These are phyloP conservation scores for Candida loeiensis DNA, from an alignment of 805 yeast species.

Conservation along the genomic window DNA sequence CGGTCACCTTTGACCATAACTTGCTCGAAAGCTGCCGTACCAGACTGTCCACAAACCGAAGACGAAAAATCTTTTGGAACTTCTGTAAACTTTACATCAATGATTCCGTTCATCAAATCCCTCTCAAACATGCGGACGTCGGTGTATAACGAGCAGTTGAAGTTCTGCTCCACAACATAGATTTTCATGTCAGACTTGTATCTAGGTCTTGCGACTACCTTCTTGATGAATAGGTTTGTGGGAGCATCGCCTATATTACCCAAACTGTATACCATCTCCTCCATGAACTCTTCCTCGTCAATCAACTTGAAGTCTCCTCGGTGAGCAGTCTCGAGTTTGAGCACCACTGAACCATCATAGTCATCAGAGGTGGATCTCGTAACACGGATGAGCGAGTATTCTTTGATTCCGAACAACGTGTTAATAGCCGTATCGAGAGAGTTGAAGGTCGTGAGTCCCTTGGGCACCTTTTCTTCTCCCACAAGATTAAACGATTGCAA, in stretches of 20 bases:
- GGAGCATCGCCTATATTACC: conserved; percentile 44
- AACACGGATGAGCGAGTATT: conserved; percentile 47
- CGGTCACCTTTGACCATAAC: conserved; percentile 10
- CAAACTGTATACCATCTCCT: conserved; percentile 36
- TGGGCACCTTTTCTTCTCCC: conserved; percentile 10
- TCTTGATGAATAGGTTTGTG: conserved; percentile 49
- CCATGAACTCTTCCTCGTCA: conserved; percentile 45
- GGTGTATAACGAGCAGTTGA: conserved; percentile 39
- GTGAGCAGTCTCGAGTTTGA: conserved; percentile 52
- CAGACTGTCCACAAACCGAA: too few relatives aligned
- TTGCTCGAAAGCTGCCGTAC: too few relatives aligned
- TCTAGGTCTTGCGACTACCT: conserved; percentile 57
- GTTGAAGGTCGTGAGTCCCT: conserved; percentile 31
- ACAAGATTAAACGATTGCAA: conserved; percentile 28
- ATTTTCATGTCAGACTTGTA: conserved; percentile 62
- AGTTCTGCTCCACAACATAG: conserved; percentile 46
- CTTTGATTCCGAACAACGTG: conserved; percentile 37
- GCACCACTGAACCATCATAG: conserved; percentile 47
- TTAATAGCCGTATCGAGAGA: conserved; percentile 46
- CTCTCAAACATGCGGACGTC: conserved; percentile 50
- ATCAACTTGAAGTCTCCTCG: conserved; percentile 50
- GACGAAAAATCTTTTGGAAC: neutral
- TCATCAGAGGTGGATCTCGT: conserved; percentile 55
- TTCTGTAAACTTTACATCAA: conserved; percentile 27
- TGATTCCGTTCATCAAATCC: conserved; percentile 48